Percentiles rank a stretch among this genome's conserved stretches.
Conservation (phyloP, 768 basidiomycete species). For the Hericium coralloides region DNA sequence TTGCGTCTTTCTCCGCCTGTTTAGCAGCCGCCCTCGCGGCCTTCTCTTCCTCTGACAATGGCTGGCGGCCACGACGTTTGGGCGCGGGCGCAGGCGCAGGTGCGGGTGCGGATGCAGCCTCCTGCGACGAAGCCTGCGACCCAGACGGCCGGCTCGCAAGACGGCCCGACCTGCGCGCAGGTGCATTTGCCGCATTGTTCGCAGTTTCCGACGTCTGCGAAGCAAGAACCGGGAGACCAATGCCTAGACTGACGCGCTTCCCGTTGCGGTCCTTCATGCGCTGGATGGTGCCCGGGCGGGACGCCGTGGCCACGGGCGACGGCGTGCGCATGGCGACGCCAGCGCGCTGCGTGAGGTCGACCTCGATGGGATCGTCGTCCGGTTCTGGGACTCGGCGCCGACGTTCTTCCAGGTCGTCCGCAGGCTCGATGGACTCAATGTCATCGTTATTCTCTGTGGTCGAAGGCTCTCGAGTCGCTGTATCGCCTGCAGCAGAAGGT, state of each 20-base stretch:
- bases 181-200: neutral
- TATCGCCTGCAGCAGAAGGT: neutral
- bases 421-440: constrained; percentile 5
- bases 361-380: constrained; percentile 13
- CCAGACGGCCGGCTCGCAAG: neutral
- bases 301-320: neutral
- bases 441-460: constrained; percentile 5
- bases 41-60: neutral
- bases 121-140: neutral
- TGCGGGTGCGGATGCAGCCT: neutral
- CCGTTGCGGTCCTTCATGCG: constrained; percentile 1
- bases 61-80: neutral
- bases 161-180: neutral
- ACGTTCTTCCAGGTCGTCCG: neutral
- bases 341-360: neutral
- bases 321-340: neutral
- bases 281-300: neutral
- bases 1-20: neutral
- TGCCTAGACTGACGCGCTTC: neutral
- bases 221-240: neutral
- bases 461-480: neutral
- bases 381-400: neutral
- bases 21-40: neutral
- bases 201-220: neutral
- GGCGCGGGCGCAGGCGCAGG: neutral